Percentiles rank a stretch among this genome's conserved stretches.
Evolutionary conservation across 495 filamentous ascomycete genomes (phyloP).

Genomic region (Neurospora sublineolata): DNA sequence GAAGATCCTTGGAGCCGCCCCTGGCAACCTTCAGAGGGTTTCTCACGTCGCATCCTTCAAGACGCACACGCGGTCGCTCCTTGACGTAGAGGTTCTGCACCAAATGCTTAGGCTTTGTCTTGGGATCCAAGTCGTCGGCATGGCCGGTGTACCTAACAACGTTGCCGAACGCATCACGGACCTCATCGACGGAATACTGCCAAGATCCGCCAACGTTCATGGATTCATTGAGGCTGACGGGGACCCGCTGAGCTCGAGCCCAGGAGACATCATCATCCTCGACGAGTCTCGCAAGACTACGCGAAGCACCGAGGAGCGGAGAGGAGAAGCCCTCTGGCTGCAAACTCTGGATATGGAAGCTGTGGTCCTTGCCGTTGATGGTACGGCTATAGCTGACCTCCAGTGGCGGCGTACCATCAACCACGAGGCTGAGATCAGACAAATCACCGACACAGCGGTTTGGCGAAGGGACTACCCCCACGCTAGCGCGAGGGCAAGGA

Average conservation of each 20-base stretch:
- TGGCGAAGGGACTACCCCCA: conserved; percentile 50
- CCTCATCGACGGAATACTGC: conserved; percentile 83
- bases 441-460: conserved; percentile 72
- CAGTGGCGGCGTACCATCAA: conserved; percentile 83
- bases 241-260: conserved; percentile 63
- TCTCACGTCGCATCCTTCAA: conserved; percentile 63
- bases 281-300: conserved; percentile 39
- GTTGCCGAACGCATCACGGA: conserved; percentile 83
- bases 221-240: conserved; percentile 78
- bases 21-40: conserved; percentile 72
- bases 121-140: conserved; percentile 52
- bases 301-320: conserved; percentile 50
- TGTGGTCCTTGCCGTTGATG: conserved; percentile 62
- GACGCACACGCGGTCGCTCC: conserved; percentile 63
- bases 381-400: conserved; percentile 81
- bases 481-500: conserved; percentile 63
- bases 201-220: conserved; percentile 65
- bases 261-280: conserved; percentile 61
- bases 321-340: conserved; percentile 79
- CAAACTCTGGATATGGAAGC: conserved; percentile 77
- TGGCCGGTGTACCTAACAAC: conserved; percentile 63
- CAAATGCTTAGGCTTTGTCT: conserved; percentile 47
- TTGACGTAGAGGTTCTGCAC: conserved; percentile 75
- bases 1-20: conserved; percentile 56
- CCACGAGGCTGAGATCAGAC: conserved; percentile 68